phyloP scores from a whole-genome alignment of 805 yeast genomes.

The Suhomyces canberraensis region DNA sequence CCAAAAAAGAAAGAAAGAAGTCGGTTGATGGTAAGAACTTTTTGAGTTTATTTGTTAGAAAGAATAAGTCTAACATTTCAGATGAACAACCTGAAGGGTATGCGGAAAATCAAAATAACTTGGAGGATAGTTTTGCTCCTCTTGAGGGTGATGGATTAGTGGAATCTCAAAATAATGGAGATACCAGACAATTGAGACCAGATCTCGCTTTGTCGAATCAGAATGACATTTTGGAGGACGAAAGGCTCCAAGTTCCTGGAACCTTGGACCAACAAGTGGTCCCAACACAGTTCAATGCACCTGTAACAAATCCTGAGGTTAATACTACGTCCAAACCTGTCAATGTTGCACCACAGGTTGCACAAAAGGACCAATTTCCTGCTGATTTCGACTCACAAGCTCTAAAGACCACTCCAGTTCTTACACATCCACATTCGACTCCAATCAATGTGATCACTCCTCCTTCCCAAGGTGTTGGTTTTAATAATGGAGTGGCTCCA shows the following conservation, averaged over 20 bases:
- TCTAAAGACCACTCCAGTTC: too few relatives aligned
- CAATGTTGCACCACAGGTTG: background rate
- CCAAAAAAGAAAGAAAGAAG: slow-evolving; percentile 5
- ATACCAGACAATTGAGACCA: background rate
- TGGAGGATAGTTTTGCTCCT: slow-evolving; percentile 4
- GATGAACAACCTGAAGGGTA: background rate
- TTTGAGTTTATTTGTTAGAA: slow-evolving; percentile 6
- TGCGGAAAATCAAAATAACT: background rate
- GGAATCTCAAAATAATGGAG: background rate
- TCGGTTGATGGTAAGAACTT: slow-evolving; percentile 2
- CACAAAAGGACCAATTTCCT: too few relatives aligned
- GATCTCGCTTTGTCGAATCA: background rate
- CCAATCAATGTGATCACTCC: too few relatives aligned
- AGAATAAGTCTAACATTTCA: slow-evolving; percentile 4
- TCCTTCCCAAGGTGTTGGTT: too few relatives aligned
- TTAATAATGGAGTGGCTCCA: too few relatives aligned
- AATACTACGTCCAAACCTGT: too few relatives aligned
- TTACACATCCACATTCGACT: too few relatives aligned
- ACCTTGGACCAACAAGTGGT: background rate
- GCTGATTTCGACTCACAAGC: too few relatives aligned
- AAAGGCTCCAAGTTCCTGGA: background rate
- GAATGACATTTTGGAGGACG: background rate
- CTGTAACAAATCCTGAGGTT: background rate
- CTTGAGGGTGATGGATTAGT: background rate
- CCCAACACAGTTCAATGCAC: background rate